These are phyloP conservation scores for Aspergillus saccharolyticus DNA, from an alignment of 495 filamentous ascomycete genomes.

Conservation along the genomic window DNA sequence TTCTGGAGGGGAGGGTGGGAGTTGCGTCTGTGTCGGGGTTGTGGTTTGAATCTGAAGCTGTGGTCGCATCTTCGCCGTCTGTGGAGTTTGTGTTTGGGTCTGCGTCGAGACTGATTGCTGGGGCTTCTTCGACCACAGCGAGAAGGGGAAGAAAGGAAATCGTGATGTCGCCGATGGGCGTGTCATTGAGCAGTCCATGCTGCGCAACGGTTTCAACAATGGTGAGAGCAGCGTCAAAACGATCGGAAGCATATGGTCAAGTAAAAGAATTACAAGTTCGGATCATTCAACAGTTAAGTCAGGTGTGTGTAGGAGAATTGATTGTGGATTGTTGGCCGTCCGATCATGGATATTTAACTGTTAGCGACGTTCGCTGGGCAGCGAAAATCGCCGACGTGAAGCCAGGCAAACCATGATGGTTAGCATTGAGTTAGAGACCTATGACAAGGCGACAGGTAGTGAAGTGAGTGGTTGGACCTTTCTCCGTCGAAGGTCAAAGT, in stretches of 20 bases:
- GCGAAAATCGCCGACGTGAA: slow-evolving; percentile 5
- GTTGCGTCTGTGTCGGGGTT: slow-evolving; percentile 1
- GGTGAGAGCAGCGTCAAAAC: slow-evolving; percentile 2
- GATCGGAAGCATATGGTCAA: slow-evolving; percentile 5
- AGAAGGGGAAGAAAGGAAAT: slow-evolving; percentile 16
- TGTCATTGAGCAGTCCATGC: slow-evolving; percentile 11
- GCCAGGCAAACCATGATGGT: neutral
- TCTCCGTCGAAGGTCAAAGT: slow-evolving; percentile 1
- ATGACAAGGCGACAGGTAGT: slow-evolving; percentile 13
- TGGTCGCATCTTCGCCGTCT: neutral
- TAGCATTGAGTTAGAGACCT: slow-evolving; percentile 1
- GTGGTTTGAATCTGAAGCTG: slow-evolving; percentile 3
- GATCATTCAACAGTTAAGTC: neutral
- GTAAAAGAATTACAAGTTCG: neutral
- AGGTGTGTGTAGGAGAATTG: neutral
- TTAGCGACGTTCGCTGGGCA: neutral
- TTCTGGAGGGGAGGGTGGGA: neutral
- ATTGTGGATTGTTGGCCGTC: neutral
- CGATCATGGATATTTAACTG: neutral
- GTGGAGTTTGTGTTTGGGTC: slow-evolving; percentile 1
- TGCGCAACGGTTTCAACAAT: slow-evolving; percentile 1
- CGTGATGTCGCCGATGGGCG: slow-evolving; percentile 8
- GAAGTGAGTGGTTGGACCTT: neutral
- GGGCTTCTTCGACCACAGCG: slow-evolving; percentile 9
- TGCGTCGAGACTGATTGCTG: slow-evolving; percentile 12